phyloP scores from a whole-genome alignment of 306 rosid species.

The Prunus padus region DNA sequence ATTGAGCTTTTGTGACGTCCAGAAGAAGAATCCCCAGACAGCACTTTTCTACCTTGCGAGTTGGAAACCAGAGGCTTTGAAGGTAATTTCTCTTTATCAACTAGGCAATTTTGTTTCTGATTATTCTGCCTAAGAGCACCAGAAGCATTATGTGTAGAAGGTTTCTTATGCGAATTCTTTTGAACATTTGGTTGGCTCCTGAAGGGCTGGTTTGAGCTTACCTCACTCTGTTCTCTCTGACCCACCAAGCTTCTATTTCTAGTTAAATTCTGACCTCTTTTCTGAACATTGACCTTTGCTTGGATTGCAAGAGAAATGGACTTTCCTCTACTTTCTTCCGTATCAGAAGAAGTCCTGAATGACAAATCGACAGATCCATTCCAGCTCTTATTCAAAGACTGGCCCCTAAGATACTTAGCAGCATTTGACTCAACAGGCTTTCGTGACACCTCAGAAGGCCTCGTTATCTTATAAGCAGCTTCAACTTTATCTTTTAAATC shows the following conservation, averaged over 20 bases:
- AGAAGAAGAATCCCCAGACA: conserved; percentile 46
- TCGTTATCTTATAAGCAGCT: conserved; percentile 46
- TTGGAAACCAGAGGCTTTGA: conserved; percentile 55
- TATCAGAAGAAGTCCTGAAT: conserved; percentile 38
- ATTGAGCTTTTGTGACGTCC: conserved; percentile 62
- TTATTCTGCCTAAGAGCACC: conserved; percentile 78
- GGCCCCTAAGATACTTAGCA: conserved; percentile 74
- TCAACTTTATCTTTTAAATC: conserved; percentile 62
- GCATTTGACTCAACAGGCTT: conserved; percentile 72
- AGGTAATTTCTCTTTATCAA: conserved; percentile 58
- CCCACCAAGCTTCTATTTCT: conserved; percentile 45
- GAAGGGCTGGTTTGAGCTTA: conserved; percentile 46
- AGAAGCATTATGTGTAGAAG: conserved; percentile 41
- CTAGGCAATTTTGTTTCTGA: conserved; percentile 70
- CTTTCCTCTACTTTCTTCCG: conserved; percentile 65
- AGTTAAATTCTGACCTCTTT: conserved; percentile 61
- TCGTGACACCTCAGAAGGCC: conserved; percentile 51
- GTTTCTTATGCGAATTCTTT: conserved; percentile 53
- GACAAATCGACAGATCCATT: conserved; percentile 68
- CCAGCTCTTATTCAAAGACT: conserved; percentile 87
- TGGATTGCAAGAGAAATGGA: conserved; percentile 94
- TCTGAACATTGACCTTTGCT: conserved; percentile 96
- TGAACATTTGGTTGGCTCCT: conserved; percentile 47
- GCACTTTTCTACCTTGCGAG: conserved; percentile 53
- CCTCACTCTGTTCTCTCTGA: conserved; percentile 61